phyloP scores from a whole-genome alignment of 1,284 basidiomycete species.

The Blastosporella zonata region DNA sequence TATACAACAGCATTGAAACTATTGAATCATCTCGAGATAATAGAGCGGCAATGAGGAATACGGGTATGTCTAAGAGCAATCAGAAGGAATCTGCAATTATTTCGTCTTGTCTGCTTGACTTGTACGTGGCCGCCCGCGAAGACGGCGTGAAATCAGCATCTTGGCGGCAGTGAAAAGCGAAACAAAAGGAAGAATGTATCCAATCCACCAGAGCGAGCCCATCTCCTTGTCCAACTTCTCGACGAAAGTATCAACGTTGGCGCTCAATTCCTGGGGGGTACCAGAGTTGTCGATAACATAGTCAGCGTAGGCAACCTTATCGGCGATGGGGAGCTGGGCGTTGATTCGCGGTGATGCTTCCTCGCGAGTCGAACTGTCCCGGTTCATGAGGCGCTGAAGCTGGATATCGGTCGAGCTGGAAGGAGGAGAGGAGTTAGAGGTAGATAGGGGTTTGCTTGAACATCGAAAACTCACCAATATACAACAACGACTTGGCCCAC shows the following conservation, averaged over 20 bases:
- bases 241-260: constrained; percentile 70
- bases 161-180: constrained; percentile 20
- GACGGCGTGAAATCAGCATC: constrained; percentile 16
- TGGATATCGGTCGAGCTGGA: constrained; percentile 73
- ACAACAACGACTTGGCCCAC: constrained; percentile 87
- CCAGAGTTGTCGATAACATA: constrained; percentile 89
- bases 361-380: constrained; percentile 57
- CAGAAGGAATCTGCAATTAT: too few relatives aligned
- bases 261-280: constrained; percentile 61
- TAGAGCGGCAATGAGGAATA: neutral
- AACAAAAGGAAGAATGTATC: constrained; percentile 72
- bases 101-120: constrained; percentile 13
- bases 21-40: constrained; percentile 8
- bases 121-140: constrained; percentile 8
- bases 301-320: constrained; percentile 85
- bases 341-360: constrained; percentile 74
- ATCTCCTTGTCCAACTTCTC: constrained; percentile 48
- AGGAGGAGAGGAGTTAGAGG: neutral
- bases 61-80: too few relatives aligned
- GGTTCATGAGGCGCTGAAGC: constrained; percentile 72
- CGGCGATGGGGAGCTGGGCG: constrained; percentile 78
- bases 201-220: constrained; percentile 67
- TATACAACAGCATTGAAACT: constrained; percentile 16
- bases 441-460: neutral
- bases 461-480: constrained; percentile 63